Conservation (phyloP, 208 protist species). For the Phytomonas sp. region DNA sequence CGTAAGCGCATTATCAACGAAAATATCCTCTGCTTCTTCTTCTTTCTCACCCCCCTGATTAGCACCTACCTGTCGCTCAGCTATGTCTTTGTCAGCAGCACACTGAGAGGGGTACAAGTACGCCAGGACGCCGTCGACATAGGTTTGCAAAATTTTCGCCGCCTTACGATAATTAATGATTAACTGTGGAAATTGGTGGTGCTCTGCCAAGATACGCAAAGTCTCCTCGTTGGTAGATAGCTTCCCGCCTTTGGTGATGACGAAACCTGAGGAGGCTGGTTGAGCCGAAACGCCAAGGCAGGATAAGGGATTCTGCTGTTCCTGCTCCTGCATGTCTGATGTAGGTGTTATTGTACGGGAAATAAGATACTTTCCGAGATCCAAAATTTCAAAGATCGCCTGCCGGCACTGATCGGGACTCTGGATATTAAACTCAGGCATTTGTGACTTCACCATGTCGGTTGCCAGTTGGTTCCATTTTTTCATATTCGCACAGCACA, state of each 20-base stretch:
- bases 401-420: slow-evolving; percentile 72
- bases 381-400: slow-evolving; percentile 79
- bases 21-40: too few relatives aligned
- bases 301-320: background rate
- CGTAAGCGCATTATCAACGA: background rate
- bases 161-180: slow-evolving; percentile 75
- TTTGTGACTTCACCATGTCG: slow-evolving; percentile 11
- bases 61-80: too few relatives aligned
- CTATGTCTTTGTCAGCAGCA: too few relatives aligned
- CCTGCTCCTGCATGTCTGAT: too few relatives aligned
- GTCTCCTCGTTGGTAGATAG: slow-evolving; percentile 87
- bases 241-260: slow-evolving; percentile 73
- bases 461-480: slow-evolving; percentile 23
- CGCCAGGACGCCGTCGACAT: slow-evolving; percentile 80
- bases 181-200: slow-evolving; percentile 69
- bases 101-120: slow-evolving; percentile 18
- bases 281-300: slow-evolving; percentile 7
- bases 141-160: slow-evolving; percentile 85
- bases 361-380: slow-evolving; percentile 50
- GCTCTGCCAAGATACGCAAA: slow-evolving; percentile 44
- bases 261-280: slow-evolving; percentile 15
- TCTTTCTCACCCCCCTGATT: too few relatives aligned
- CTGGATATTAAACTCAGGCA: slow-evolving; percentile 74
- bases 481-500: slow-evolving; percentile 45
- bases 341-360: too few relatives aligned